phyloP scores from a whole-genome alignment of 2,329 filamentous ascomycete genomes.

The Bipolaris victoriae region DNA sequence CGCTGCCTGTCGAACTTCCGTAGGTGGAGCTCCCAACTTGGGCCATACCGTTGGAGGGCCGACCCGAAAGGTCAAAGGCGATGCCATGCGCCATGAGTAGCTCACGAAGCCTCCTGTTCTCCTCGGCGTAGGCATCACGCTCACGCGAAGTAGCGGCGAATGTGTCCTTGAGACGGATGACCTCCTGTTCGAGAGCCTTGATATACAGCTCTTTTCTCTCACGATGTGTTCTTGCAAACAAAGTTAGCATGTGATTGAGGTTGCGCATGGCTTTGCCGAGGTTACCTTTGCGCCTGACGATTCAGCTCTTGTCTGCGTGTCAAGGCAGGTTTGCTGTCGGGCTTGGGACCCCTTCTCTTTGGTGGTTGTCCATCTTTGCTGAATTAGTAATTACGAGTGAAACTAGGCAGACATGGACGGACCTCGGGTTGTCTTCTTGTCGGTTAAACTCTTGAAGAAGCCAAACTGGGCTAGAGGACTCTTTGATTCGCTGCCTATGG shows the following conservation, averaged over 20 bases:
- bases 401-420: conserved; percentile 15
- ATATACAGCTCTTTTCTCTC: conserved; percentile 97
- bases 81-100: conserved; percentile 66
- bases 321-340: conserved; percentile 91
- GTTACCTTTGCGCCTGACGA: conserved; percentile 89
- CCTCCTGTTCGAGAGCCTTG: conserved; percentile 89
- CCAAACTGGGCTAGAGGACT: conserved; percentile 48
- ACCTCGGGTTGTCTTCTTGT: conserved; percentile 83
- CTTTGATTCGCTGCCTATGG: conserved; percentile 46
- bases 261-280: not conserved
- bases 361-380: conserved; percentile 76
- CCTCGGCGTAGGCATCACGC: conserved; percentile 75
- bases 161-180: conserved; percentile 85
- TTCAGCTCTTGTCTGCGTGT: conserved; percentile 94
- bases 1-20: conserved; percentile 60
- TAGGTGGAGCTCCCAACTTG: conserved; percentile 49
- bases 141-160: conserved; percentile 76
- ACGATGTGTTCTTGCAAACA: conserved; percentile 77
- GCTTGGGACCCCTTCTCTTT: conserved; percentile 92
- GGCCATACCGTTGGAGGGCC: conserved; percentile 41
- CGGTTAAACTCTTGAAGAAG: conserved; percentile 69
- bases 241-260: conserved; percentile 20
- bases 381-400: conserved; percentile 10
- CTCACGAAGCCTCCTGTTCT: conserved; percentile 77
- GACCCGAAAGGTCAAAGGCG: conserved; percentile 56